Evolutionary conservation across 2,329 filamentous ascomycete species (phyloP).

Genomic region (Colletotrichum costaricense): DNA sequence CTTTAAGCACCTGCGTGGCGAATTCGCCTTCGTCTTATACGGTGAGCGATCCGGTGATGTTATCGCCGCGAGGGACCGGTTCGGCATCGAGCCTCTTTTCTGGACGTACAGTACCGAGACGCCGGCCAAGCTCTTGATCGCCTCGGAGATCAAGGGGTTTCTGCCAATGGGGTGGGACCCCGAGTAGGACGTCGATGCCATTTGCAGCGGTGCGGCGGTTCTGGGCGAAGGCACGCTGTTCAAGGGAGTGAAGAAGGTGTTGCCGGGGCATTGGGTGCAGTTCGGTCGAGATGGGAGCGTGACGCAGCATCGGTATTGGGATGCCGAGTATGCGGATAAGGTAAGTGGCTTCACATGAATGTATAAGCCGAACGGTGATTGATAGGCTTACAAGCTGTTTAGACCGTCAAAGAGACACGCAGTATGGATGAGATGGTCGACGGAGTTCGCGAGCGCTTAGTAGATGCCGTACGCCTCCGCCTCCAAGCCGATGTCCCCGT

Average conservation of each 20-base stretch:
- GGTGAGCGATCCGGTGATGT: conserved; percentile 52
- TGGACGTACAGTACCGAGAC: conserved; percentile 48
- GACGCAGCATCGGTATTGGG: conserved; percentile 58
- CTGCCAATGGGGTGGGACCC: conserved; percentile 60
- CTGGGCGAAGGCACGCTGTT: conserved; percentile 62
- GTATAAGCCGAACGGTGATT: conserved; percentile 11
- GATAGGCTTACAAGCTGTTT: conserved; percentile 9
- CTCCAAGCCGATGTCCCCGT: conserved; percentile 67
- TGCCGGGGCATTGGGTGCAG: conserved; percentile 57
- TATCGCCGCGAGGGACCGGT: conserved; percentile 63
- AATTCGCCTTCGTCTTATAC: conserved; percentile 65
- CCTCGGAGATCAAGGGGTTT: conserved; percentile 66
- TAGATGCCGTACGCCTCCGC: conserved; percentile 62
- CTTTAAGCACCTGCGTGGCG: conserved; percentile 58
- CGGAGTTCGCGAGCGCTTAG: conserved; percentile 59
- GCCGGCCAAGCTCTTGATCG: conserved; percentile 53
- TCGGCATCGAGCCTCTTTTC: conserved; percentile 67
- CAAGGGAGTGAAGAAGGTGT: conserved; percentile 55
- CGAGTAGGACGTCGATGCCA: conserved; percentile 61
- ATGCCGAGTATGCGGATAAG: conserved; percentile 63
- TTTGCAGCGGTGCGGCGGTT: conserved; percentile 55
- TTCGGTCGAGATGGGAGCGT: conserved; percentile 48
- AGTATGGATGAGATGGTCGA: conserved; percentile 61
- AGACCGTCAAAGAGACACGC: conserved; percentile 48
- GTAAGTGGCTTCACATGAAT: conserved; percentile 39